Base-by-base conservation (phyloP, 371 early-diverging fungal species). In the Aphelidium insulamus region DNA sequence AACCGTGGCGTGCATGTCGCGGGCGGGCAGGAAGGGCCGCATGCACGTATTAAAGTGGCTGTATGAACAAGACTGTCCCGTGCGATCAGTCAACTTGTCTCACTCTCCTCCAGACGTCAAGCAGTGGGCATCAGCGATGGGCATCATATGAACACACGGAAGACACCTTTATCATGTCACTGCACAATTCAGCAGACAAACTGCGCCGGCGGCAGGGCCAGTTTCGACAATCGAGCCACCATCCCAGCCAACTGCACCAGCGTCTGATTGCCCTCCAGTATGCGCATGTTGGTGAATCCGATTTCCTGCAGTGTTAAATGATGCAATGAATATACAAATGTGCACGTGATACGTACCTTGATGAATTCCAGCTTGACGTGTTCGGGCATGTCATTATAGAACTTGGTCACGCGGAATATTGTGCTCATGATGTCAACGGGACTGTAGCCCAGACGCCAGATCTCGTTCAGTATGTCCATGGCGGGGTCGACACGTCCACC, bases 361-460 rank as follows among this genome's bases (percentile, higher is more conserved):
- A 87, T 63, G 46, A 66, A 87, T 39, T 76, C 77, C 39, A 90
- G 57, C 50, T 78, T 73, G 35, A 54, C 43, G 37, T 57, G 67
- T 45, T 81, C 82, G 23, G 61, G 59, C 57, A 78, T 61, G 19
- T 52, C 60, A 14, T 43, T 40, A 36, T 49, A 64, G 20, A 53
- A 52, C 52, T 84, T 86, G 24, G 72, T 65, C 2, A 92, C 87
- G 24, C 75, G 64, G 51, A 88, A 85, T 18, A 92, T 34, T 1
- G 90, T 82, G 0, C 75, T 80, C 33, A 92, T 72, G 30, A 95
- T 84, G 47, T 92, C 97, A 4, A 85, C 49, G 0, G 78, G 58
- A 21, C 81, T 66, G 50, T 86, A 92, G 1, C 97, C 97, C 30
- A 63, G 57, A 18, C 58, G 43, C 65, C 76, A 85, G 28, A 95